phyloP scores from a whole-genome alignment of 2,329 filamentous ascomycete genomes.

The Diplodia seriata region DNA sequence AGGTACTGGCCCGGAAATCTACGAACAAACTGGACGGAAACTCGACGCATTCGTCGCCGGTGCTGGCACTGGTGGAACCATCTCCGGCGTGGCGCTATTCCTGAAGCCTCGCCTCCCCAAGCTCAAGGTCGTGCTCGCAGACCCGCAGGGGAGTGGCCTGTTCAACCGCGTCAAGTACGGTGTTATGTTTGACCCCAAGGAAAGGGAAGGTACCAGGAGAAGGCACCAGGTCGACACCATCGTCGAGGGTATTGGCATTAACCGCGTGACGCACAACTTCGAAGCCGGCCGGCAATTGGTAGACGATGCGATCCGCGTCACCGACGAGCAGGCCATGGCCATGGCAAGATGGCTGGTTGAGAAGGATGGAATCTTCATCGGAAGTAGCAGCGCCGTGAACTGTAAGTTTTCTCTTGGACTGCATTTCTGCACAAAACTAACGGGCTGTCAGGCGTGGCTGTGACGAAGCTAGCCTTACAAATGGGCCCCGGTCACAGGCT shows the following conservation, averaged over 20 bases:
- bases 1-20: constrained; percentile 90
- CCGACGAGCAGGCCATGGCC: constrained; percentile 82
- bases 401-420: constrained; percentile 59
- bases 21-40: constrained; percentile 72
- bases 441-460: constrained; percentile 62
- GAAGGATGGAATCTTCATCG: constrained; percentile 91
- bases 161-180: constrained; percentile 92
- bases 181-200: constrained; percentile 91
- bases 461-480: constrained; percentile 70
- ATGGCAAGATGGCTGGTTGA: constrained; percentile 99
- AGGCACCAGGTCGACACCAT: constrained; percentile 93
- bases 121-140: constrained; percentile 80
- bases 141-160: constrained; percentile 91
- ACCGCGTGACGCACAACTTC: constrained; percentile 92
- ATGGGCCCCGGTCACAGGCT: constrained; percentile 68
- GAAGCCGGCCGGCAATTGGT: constrained; percentile 84
- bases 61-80: constrained; percentile 92
- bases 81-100: constrained; percentile 83
- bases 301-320: constrained; percentile 88
- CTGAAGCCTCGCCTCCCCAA: constrained; percentile 75
- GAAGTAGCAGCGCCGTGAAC: constrained; percentile 96
- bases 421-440: constrained; percentile 10
- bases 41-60: constrained; percentile 91
- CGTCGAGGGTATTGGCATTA: constrained; percentile 95
- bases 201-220: constrained; percentile 87